These are phyloP conservation scores for Cyclostephanos tholiformis DNA, from an alignment of 108 stramenopile genomes.

Conservation along the genomic window DNA sequence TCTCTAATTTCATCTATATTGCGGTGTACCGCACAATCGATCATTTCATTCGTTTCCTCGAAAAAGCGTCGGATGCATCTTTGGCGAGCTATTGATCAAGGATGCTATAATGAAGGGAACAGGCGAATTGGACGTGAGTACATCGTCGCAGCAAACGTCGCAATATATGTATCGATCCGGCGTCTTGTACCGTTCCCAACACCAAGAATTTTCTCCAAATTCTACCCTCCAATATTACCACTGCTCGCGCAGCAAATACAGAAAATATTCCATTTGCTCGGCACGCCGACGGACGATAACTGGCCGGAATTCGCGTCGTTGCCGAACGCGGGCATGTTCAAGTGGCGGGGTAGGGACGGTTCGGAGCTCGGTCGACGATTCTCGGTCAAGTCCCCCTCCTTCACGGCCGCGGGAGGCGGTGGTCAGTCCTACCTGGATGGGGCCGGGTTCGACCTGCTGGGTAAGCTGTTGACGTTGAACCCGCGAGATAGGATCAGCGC, in stretches of 20 bases:
- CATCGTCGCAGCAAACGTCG: not conserved
- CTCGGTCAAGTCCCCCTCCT: conserved; percentile 68
- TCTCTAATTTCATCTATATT: not conserved
- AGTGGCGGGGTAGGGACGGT: conserved; percentile 67
- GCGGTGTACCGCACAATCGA: not conserved
- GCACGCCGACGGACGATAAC: conserved; percentile 77
- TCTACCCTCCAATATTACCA: not conserved
- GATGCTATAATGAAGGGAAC: conserved; percentile 92
- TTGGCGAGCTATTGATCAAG: conserved; percentile 93
- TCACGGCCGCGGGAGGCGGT: conserved; percentile 24
- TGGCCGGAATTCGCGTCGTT: conserved; percentile 81
- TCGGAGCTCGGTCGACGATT: conserved; percentile 61
- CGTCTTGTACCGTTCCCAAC: too few relatives aligned
- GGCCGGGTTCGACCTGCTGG: conserved; percentile 87
- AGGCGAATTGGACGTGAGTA: conserved; percentile 82
- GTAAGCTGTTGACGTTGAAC: conserved; percentile 86
- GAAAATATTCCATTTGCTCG: conserved; percentile 91
- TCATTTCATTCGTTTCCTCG: not conserved
- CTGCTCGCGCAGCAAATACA: conserved; percentile 78
- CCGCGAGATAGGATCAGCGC: conserved; percentile 89
- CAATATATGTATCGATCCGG: too few relatives aligned
- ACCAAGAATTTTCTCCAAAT: too few relatives aligned
- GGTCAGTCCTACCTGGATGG: conserved; percentile 79
- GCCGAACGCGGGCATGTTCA: conserved; percentile 73
- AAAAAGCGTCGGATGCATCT: conserved; percentile 90